phyloP scores from a whole-genome alignment of 2,329 filamentous ascomycete species.

The Phyllachora maydis region DNA sequence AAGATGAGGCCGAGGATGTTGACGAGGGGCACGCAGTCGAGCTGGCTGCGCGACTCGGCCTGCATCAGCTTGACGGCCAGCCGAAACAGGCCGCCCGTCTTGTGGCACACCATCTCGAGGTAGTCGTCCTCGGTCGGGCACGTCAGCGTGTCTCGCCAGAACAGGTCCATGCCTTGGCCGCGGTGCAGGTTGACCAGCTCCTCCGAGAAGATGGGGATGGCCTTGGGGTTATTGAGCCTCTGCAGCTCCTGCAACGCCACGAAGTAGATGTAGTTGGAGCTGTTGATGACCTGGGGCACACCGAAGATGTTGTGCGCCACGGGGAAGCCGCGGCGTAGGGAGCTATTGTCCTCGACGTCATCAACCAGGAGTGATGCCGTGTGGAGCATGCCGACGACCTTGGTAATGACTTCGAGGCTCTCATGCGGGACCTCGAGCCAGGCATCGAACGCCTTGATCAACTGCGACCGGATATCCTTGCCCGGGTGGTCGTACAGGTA shows the following conservation, averaged over 20 bases:
- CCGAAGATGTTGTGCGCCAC: constrained; percentile 76
- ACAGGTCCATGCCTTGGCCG: constrained; percentile 80
- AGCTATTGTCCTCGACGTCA: constrained; percentile 63
- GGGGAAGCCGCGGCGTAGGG: constrained; percentile 57
- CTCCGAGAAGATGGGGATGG: constrained; percentile 55
- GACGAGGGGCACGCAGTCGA: constrained; percentile 65
- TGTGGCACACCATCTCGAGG: constrained; percentile 85
- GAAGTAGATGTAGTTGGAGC: constrained; percentile 80
- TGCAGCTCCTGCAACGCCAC: constrained; percentile 55
- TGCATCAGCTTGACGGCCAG: constrained; percentile 79
- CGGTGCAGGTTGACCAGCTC: constrained; percentile 71
- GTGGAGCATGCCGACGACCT: constrained; percentile 68
- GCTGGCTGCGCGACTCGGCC: constrained; percentile 35
- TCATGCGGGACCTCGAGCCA: constrained; percentile 57
- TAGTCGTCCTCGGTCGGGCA: constrained; percentile 79
- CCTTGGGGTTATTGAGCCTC: constrained; percentile 46
- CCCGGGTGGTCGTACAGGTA: constrained; percentile 64
- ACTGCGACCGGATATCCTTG: constrained; percentile 64
- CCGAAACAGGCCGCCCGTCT: constrained; percentile 73
- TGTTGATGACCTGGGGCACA: constrained; percentile 75
- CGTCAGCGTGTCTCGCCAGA: constrained; percentile 70
- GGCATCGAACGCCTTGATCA: constrained; percentile 64
- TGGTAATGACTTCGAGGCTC: constrained; percentile 54
- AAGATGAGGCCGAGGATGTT: constrained; percentile 72
- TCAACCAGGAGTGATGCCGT: constrained; percentile 69